Conservation (phyloP, 768 basidiomycete genomes). For the Russula virescens region DNA sequence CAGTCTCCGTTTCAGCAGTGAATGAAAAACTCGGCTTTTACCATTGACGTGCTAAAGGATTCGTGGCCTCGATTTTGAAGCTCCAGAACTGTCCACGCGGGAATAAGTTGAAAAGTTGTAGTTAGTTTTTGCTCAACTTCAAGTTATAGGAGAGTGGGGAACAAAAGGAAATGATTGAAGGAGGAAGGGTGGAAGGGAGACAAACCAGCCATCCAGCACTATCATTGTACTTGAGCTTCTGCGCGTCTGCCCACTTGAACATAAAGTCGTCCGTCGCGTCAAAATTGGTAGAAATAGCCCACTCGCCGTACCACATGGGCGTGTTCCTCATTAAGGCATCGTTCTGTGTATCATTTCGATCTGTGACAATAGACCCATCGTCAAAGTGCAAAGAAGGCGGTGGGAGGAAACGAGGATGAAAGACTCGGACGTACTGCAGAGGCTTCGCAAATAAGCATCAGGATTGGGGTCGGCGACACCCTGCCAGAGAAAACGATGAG, state of each 20-base stretch:
- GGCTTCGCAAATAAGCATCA: constrained; percentile 55
- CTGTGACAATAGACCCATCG: constrained; percentile 32
- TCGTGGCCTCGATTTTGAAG: constrained; percentile 63
- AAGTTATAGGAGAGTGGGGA: too few relatives aligned
- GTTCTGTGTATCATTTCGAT: constrained; percentile 49
- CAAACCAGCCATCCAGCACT: constrained; percentile 60
- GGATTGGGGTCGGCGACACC: constrained; percentile 64
- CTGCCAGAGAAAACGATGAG: constrained; percentile 31
- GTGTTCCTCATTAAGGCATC: constrained; percentile 42
- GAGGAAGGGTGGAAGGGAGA: constrained; percentile 25
- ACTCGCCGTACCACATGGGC: constrained; percentile 54
- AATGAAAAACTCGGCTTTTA: constrained; percentile 28
- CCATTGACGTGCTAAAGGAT: constrained; percentile 56
- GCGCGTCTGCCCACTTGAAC: constrained; percentile 66
- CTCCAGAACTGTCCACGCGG: constrained; percentile 51
- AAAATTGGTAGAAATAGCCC: constrained; percentile 62
- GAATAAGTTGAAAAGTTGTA: too few relatives aligned
- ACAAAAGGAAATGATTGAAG: not conserved
- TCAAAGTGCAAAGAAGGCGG: not conserved
- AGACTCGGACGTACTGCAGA: constrained; percentile 55
- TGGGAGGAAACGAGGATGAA: not conserved
- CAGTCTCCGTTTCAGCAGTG: too few relatives aligned
- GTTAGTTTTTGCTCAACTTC: too few relatives aligned
- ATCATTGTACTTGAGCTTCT: constrained; percentile 58
- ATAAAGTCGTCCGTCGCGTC: constrained; percentile 56